Evolutionary conservation across 2,329 filamentous ascomycete species (phyloP).

Genomic region (Calonectria montana): DNA sequence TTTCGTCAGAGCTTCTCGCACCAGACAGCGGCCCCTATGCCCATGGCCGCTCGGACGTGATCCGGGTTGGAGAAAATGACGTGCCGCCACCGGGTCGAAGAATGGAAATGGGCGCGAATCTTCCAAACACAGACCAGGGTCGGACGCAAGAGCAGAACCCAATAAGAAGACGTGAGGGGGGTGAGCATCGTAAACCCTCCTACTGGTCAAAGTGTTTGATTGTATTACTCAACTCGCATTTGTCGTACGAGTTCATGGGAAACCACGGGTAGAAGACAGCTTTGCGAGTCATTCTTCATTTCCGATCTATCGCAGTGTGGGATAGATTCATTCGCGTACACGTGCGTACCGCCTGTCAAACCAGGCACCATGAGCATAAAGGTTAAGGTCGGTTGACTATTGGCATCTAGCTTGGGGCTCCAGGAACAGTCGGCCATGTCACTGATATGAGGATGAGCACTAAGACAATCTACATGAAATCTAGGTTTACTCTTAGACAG

Average conservation of each 20-base stretch:
- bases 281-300: conserved; percentile 19
- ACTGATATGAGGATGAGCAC: conserved; percentile 8
- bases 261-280: not conserved
- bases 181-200: not conserved
- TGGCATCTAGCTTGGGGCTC: conserved; percentile 5
- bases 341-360: not conserved
- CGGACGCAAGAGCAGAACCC: not conserved
- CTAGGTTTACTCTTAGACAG: not conserved
- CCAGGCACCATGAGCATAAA: not conserved
- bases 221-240: not conserved
- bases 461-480: not conserved
- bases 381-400: conserved; percentile 5
- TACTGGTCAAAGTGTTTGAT: not conserved
- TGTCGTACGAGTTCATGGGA: conserved; percentile 5
- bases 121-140: conserved; percentile 3
- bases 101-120: conserved; percentile 11
- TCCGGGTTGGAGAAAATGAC: conserved; percentile 11
- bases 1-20: not conserved
- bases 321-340: conserved; percentile 4
- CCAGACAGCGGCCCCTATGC: not conserved
- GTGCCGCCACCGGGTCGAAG: conserved; percentile 5
- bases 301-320: not conserved
- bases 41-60: conserved; percentile 9
- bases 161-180: not conserved
- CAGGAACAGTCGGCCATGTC: not conserved